Evolutionary conservation across 495 filamentous ascomycete genomes (phyloP).

Genomic region (Aspergillus affinis): DNA sequence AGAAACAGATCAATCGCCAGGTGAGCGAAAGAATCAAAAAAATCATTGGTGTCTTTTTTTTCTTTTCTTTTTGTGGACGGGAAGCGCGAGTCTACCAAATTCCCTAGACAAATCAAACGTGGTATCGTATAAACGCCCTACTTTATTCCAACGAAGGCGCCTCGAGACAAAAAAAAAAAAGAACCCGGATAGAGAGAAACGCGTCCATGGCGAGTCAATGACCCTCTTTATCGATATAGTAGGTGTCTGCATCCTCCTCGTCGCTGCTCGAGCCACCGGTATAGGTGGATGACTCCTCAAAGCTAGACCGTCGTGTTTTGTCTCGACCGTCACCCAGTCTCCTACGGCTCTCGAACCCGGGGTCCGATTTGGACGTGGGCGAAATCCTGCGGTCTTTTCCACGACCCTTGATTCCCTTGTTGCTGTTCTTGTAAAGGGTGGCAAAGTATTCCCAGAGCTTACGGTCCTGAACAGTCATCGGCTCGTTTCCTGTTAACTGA

Average conservation of each 20-base stretch:
- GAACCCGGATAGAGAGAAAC: conserved; percentile 4
- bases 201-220: conserved; percentile 14
- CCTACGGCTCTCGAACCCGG: conserved; percentile 19
- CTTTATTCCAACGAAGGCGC: conserved; percentile 13
- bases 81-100: not conserved
- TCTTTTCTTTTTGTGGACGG: not conserved
- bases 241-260: conserved; percentile 32
- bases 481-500: conserved; percentile 57
- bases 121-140: conserved; percentile 21
- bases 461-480: conserved; percentile 66
- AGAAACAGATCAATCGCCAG: not conserved
- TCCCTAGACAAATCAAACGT: conserved; percentile 12
- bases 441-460: conserved; percentile 87
- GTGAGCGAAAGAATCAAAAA: not conserved
- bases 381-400: conserved; percentile 71
- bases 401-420: conserved; percentile 91
- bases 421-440: conserved; percentile 87
- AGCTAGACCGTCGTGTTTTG: conserved; percentile 28
- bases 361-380: conserved; percentile 29
- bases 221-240: conserved; percentile 31
- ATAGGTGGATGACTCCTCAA: conserved; percentile 36
- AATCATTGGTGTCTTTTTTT: not conserved
- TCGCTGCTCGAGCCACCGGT: conserved; percentile 37
- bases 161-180: conserved; percentile 11
- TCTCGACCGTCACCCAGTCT: conserved; percentile 30